Base-by-base conservation (phyloP, 257 asterid species). In the Penstemon newberryi region DNA sequence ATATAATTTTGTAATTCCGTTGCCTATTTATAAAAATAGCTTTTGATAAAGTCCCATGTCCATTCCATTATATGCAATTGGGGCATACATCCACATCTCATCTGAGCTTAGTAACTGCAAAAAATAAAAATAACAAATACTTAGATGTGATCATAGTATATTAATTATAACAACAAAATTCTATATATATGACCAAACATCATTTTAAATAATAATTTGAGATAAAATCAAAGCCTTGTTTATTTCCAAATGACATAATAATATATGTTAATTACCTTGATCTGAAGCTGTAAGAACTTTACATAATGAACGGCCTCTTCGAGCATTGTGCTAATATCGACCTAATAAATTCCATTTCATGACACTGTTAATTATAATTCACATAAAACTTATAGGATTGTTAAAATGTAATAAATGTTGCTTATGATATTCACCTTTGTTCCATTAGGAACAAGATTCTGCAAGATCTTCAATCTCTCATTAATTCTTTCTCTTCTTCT, bases 271-370 rank as follows among this genome's bases (percentile, higher is more conserved):
- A 25, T 25, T 85, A 89, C 98, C 95, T 87, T 89, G 77, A 92
- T 92, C 66, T 89, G 98, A 66, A 87, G 89, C 86, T 92, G 98
- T 74, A 92, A 71, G 63, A 87, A 89, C 71, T 89, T 92, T 3
- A 92, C 98, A 56, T 92, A 92, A 25, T 86, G 82, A 52, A 87
- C 98, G 0, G 98, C 98, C 84, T 89, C 96, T 83, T 92, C 96
- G 3, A 92, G 92, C 98, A 92, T 92, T 66, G 98, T 89, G 84
- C 98, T 92, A 64, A 92, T 92, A 78, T 89, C 96, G 73, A 90
- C 95, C 89, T 84, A 73, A 43, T 65, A 3, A 36, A 51, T 15
- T 4, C 13, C 56, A 51, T 74, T 61, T 10, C 59, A 54, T 6
- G 46, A 13, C 36, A 4, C 9, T 39, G 12, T 45, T 46, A 7